Evolutionary conservation across 208 protist genomes (phyloP).

Genomic region (Leishmania mexicana): DNA sequence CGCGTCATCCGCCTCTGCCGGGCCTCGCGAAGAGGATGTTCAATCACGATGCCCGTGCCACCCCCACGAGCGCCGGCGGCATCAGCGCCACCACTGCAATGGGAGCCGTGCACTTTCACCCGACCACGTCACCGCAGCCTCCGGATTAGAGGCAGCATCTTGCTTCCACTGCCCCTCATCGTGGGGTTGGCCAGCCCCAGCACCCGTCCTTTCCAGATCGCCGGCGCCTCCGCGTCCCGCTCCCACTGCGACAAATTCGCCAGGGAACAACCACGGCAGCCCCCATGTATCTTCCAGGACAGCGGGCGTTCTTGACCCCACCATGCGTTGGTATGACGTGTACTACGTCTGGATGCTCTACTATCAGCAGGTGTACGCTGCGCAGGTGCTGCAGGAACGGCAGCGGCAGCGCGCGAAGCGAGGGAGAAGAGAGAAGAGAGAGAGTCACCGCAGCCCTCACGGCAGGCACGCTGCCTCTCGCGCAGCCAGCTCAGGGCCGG

Average conservation of each 20-base stretch:
- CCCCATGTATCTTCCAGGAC: background rate
- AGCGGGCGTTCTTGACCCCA: background rate
- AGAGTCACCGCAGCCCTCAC: background rate
- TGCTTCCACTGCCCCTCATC: background rate
- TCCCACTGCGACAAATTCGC: background rate
- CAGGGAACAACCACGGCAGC: background rate
- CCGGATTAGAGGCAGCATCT: background rate
- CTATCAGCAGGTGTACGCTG: slow-evolving; percentile 61
- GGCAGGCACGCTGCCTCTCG: background rate
- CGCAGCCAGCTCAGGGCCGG: background rate
- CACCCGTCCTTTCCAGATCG: background rate
- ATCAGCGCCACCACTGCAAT: background rate
- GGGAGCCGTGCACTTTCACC: background rate
- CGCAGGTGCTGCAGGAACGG: slow-evolving; percentile 22
- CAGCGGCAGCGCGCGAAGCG: slow-evolving; percentile 20
- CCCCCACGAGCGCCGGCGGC: background rate
- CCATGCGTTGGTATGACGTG: slow-evolving; percentile 50
- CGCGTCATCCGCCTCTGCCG: background rate
- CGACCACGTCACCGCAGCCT: background rate
- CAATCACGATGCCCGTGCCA: background rate
- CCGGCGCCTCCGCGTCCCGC: background rate
- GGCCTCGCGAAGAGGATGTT: background rate
- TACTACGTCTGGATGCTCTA: slow-evolving; percentile 75
- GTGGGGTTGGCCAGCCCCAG: background rate
- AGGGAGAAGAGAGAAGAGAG: background rate